Percentiles rank a stretch among this genome's conserved stretches.
Evolutionary conservation across 306 rosid species (phyloP).

Genomic region (Lathyrus sativus): DNA sequence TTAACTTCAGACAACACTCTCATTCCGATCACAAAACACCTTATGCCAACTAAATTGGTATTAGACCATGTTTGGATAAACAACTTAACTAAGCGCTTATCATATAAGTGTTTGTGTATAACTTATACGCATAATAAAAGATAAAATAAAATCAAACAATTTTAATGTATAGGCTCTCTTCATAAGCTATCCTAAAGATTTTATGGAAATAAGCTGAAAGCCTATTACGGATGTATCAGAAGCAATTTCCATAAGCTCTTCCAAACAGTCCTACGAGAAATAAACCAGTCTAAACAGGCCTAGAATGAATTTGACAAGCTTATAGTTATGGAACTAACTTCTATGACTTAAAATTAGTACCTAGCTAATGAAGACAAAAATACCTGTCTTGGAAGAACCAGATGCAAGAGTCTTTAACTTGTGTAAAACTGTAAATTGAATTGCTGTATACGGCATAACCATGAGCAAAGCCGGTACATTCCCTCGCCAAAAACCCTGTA

Average conservation of each 20-base stretch:
- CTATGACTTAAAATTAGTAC: neutral
- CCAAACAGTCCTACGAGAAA: too few species aligned
- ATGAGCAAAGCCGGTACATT: constrained; percentile 96
- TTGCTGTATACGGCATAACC: constrained; percentile 98
- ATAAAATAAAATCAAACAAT: too few species aligned
- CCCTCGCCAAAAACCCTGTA: constrained; percentile 97
- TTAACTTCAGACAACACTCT: constrained; percentile 16
- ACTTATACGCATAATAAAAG: too few species aligned
- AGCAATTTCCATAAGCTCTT: too few species aligned
- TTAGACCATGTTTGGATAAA: neutral
- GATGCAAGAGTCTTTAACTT: constrained; percentile 81
- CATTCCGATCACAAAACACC: neutral
- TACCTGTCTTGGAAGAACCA: constrained; percentile 90
- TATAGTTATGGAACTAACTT: neutral
- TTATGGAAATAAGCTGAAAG: too few species aligned
- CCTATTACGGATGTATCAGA: too few species aligned
- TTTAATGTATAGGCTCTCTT: too few species aligned
- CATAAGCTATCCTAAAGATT: too few species aligned
- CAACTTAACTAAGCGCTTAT: too few species aligned
- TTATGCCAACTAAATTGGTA: neutral
- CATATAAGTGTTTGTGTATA: too few species aligned
- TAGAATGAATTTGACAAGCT: neutral
- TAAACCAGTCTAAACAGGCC: too few species aligned
- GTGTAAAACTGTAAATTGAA: constrained; percentile 84
- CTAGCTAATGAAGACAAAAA: constrained; percentile 1